These are phyloP conservation scores for Suhomyces sp. DNA, from an alignment of 805 yeast genomes.

Conservation along the genomic window DNA sequence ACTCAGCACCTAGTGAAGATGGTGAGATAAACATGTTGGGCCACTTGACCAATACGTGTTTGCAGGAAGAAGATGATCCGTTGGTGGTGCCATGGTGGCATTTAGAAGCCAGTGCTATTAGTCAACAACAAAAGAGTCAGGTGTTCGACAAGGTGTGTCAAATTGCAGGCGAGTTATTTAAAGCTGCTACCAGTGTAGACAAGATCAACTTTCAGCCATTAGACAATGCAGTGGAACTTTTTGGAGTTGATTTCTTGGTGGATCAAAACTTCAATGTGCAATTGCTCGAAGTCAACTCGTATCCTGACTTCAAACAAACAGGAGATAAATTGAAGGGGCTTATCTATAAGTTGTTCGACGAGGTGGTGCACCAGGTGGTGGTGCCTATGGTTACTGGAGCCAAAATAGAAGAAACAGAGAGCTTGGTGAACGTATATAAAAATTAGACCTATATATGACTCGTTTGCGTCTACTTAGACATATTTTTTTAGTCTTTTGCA, in stretches of 20 bases:
- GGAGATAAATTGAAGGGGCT: conserved; percentile 69
- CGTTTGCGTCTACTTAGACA: no score
- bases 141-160: conserved; percentile 57
- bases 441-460: background rate
- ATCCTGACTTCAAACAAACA: conserved; percentile 96
- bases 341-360: conserved; percentile 64
- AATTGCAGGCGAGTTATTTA: conserved; percentile 66
- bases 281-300: conserved; percentile 84
- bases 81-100: conserved; percentile 65
- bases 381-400: background rate
- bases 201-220: conserved; percentile 82
- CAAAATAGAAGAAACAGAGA: background rate
- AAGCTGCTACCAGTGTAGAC: conserved; percentile 79
- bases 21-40: conserved; percentile 52
- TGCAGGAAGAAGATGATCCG: conserved; percentile 56
- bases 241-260: conserved; percentile 85
- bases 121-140: conserved; percentile 27
- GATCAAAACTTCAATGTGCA: conserved; percentile 52
- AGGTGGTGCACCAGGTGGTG: conserved; percentile 42
- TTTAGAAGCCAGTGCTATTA: conserved; percentile 40
- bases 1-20: conserved; percentile 25
- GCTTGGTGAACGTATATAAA: background rate
- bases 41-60: conserved; percentile 91
- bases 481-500: background rate
- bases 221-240: conserved; percentile 78